phyloP scores from a whole-genome alignment of 176 grass and related monocot species.

The Carex myosuroides region DNA sequence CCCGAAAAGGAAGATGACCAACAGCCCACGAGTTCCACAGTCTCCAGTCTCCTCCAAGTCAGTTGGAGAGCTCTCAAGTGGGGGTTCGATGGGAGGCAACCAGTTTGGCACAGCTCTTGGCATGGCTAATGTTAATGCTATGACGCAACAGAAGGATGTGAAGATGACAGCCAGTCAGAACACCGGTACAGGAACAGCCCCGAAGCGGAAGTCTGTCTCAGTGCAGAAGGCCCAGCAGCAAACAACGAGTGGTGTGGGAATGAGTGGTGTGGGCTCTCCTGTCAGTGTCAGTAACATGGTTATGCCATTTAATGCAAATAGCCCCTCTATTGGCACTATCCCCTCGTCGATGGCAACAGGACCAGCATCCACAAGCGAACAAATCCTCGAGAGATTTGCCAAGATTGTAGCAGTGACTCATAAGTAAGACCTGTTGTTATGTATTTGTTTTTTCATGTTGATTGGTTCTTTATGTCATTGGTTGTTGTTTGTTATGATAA shows the following conservation, averaged over 20 bases:
- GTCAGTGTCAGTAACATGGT: slow-evolving; percentile 94
- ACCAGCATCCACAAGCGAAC: slow-evolving; percentile 59
- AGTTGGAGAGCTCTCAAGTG: slow-evolving; percentile 77
- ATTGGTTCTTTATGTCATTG: not conserved
- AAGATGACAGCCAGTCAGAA: slow-evolving; percentile 64
- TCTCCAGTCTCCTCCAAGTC: slow-evolving; percentile 96
- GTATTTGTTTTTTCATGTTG: slow-evolving; percentile 10
- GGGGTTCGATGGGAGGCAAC: slow-evolving; percentile 60
- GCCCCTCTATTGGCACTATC: slow-evolving; percentile 58
- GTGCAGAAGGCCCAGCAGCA: slow-evolving; percentile 73
- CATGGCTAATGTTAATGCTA: slow-evolving; percentile 39
- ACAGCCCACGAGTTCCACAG: slow-evolving; percentile 58
- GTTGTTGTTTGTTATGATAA: not conserved
- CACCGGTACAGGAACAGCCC: slow-evolving; percentile 48
- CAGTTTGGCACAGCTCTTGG: slow-evolving; percentile 67
- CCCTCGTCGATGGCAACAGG: slow-evolving; percentile 5
- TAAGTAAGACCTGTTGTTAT: slow-evolving; percentile 41
- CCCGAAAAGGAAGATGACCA: slow-evolving; percentile 54
- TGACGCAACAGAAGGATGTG: slow-evolving; percentile 70
- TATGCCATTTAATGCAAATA: slow-evolving; percentile 50
- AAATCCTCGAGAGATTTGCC: slow-evolving; percentile 64
- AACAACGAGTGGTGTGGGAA: slow-evolving; percentile 57
- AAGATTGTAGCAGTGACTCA: slow-evolving; percentile 64
- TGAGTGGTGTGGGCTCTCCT: slow-evolving; percentile 80
- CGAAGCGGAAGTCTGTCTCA: slow-evolving; percentile 63